Percentiles rank a stretch among this genome's conserved stretches.
phyloP scores from a whole-genome alignment of 352 stramenopile genomes.

The Globisporangium canariense region DNA sequence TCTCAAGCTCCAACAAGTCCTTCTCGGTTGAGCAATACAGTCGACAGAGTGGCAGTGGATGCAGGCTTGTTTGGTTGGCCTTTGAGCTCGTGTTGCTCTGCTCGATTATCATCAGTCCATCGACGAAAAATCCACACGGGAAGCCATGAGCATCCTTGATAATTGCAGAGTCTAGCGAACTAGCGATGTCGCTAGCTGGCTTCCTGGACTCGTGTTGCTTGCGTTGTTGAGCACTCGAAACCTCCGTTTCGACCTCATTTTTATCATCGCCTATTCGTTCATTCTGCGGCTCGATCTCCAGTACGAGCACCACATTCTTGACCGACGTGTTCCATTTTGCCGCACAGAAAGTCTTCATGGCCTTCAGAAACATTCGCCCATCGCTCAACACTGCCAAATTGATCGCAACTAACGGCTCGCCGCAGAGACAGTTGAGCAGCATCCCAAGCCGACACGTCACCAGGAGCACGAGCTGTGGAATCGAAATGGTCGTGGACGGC shows the following conservation, averaged over 20 bases:
- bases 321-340: not conserved
- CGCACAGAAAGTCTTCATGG: conserved; percentile 12
- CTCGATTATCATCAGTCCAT: conserved; percentile 18
- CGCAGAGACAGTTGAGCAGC: conserved; percentile 7
- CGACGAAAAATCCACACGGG: conserved; percentile 13
- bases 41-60: conserved; percentile 12
- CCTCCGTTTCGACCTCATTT: not conserved
- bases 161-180: not conserved
- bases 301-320: conserved; percentile 11
- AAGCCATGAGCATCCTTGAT: conserved; percentile 3
- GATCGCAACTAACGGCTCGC: not conserved
- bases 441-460: conserved; percentile 12
- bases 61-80: conserved; percentile 7
- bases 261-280: not conserved
- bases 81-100: conserved; percentile 2
- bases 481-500: conserved; percentile 10
- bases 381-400: conserved; percentile 19
- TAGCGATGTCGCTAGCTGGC: not conserved
- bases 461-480: conserved; percentile 14
- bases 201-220: not conserved
- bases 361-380: conserved; percentile 9
- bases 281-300: conserved; percentile 2
- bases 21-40: conserved; percentile 9
- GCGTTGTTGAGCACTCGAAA: not conserved
- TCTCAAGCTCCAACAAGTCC: conserved; percentile 5